A percentile compares a stretch with the other conserved stretches of the same genome.
Conservation (phyloP, 257 asterid genomes). For the Ligustrum vulgare region DNA sequence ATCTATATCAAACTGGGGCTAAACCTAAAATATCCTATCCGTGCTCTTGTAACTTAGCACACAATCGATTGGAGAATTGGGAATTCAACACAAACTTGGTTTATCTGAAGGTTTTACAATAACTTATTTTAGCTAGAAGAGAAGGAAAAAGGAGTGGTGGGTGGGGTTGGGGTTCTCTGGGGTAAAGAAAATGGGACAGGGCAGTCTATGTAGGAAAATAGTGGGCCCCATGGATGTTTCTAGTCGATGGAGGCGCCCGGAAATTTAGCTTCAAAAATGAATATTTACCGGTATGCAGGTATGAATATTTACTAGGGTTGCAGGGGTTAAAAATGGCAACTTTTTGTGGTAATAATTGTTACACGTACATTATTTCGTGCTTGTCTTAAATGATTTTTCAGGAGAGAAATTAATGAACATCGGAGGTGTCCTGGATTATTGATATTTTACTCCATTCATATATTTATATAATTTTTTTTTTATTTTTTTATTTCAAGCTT, state of each 20-base stretch:
- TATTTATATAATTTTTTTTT: too few species aligned
- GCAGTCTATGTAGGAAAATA: slow-evolving; percentile 28
- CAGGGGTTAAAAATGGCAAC: not conserved
- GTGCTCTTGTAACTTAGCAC: too few species aligned
- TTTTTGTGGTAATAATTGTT: slow-evolving; percentile 11
- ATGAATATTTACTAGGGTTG: not conserved
- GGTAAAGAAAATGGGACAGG: slow-evolving; percentile 24
- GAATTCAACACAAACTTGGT: too few species aligned
- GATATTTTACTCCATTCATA: slow-evolving; percentile 20
- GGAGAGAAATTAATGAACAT: slow-evolving; percentile 32
- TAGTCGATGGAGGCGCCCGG: slow-evolving; percentile 12
- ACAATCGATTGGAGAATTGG: not conserved
- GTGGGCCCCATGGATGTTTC: slow-evolving; percentile 17
- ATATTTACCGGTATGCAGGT: not conserved
- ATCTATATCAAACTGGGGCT: too few species aligned
- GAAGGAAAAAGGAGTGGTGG: not conserved
- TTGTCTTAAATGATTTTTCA: slow-evolving; percentile 31
- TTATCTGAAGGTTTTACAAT: too few species aligned
- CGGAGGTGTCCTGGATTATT: slow-evolving; percentile 23
- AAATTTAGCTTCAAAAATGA: slow-evolving; percentile 16
- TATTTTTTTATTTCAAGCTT: not conserved
- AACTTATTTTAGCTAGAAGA: not conserved
- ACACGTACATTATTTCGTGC: slow-evolving; percentile 29
- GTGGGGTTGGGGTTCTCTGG: not conserved
- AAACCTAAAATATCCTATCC: too few species aligned